Conservation (phyloP, 1,284 basidiomycete genomes). For the Jaminaea rosea region DNA sequence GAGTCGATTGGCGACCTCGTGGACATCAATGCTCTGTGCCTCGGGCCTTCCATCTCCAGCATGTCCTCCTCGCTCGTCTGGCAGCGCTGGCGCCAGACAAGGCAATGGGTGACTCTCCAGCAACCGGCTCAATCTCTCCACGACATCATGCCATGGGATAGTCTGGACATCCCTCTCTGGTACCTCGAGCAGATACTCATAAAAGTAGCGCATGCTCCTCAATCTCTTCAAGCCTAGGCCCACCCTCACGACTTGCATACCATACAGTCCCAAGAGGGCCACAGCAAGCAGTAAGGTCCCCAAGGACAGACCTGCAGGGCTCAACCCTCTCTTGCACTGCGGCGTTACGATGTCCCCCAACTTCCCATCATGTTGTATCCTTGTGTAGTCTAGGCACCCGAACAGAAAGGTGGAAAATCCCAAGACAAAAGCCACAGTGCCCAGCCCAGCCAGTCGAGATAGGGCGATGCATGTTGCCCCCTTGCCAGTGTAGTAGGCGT, state of each 20-base stretch:
- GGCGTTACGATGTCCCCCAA: constrained; percentile 34
- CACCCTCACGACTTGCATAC: constrained; percentile 54
- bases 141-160: constrained; percentile 90
- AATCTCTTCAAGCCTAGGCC: constrained; percentile 59
- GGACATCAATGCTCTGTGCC: constrained; percentile 61
- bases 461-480: constrained; percentile 90
- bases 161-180: constrained; percentile 90
- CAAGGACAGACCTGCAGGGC: too few species aligned
- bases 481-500: constrained; percentile 90
- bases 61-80: too few species aligned
- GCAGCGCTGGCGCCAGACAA: constrained; percentile 50
- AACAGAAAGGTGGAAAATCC: constrained; percentile 90
- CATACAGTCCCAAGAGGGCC: constrained; percentile 69
- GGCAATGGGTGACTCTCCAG: constrained; percentile 27
- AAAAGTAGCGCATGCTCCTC: constrained; percentile 85
- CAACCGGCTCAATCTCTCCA: constrained; percentile 61
- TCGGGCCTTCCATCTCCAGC: too few species aligned
- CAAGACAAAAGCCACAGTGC: constrained; percentile 94
- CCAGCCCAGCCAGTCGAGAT: constrained; percentile 72
- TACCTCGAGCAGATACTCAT: constrained; percentile 54
- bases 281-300: constrained; percentile 50
- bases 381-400: constrained; percentile 85
- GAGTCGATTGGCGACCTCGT: constrained; percentile 91
- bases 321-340: constrained; percentile 56
- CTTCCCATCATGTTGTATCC: constrained; percentile 50